Percentiles rank a stretch among this genome's conserved stretches.
These are phyloP conservation scores for Dothistroma pini DNA, from an alignment of 2,329 filamentous ascomycete species.

Conservation along the genomic window DNA sequence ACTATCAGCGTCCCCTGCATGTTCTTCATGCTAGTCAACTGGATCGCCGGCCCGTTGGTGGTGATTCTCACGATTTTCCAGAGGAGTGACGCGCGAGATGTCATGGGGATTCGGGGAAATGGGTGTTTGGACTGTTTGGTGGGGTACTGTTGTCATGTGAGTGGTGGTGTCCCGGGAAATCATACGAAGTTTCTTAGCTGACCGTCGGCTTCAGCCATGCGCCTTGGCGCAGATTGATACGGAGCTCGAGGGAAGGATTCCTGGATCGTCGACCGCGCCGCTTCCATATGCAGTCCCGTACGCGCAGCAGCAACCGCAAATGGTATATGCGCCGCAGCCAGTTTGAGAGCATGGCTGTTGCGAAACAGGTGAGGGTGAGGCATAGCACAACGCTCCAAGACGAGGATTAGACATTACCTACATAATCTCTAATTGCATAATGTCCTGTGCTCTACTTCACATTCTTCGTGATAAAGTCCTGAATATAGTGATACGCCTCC, in stretches of 20 bases:
- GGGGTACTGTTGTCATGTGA: neutral
- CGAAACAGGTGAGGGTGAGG: neutral
- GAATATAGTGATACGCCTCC: constrained; percentile 28
- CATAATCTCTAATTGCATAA: neutral
- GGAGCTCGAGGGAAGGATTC: neutral
- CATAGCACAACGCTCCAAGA: neutral
- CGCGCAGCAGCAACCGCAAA: neutral
- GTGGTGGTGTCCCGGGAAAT: neutral
- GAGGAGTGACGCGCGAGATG: neutral
- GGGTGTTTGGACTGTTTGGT: neutral
- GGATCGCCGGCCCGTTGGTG: neutral
- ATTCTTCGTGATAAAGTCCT: constrained; percentile 25
- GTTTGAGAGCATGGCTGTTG: too few species aligned
- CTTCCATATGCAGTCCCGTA: neutral
- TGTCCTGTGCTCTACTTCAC: neutral
- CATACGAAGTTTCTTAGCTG: neutral
- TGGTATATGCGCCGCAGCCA: neutral
- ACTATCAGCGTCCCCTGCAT: neutral
- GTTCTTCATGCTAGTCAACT: neutral
- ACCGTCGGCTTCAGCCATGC: neutral
- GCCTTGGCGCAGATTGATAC: neutral
- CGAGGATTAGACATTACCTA: neutral
- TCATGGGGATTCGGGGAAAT: neutral
- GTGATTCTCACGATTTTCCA: neutral
- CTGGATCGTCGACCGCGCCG: neutral